These are phyloP conservation scores for Coelastrella sp. DNA, from an alignment of 139 green algal species.

Conservation along the genomic window DNA sequence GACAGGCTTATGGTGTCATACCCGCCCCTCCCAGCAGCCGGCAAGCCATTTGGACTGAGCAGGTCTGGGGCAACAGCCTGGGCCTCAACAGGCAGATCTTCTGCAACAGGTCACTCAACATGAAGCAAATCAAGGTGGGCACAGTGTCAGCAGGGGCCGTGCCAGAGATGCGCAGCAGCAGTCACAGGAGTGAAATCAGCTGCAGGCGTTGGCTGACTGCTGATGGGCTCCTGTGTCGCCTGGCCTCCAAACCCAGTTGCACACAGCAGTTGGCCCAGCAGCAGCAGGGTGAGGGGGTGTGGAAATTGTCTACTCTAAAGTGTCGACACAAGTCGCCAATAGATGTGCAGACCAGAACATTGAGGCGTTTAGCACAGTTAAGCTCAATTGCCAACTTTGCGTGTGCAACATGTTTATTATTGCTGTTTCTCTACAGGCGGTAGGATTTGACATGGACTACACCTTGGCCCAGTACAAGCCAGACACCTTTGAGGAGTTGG, in stretches of 20 bases:
- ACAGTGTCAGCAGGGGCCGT: not conserved
- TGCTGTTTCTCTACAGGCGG: constrained; percentile 57
- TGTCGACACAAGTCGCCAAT: too few species aligned
- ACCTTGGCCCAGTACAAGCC: constrained; percentile 87
- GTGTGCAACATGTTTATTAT: not conserved
- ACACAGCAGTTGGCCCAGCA: too few species aligned
- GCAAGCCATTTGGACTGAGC: constrained; percentile 32
- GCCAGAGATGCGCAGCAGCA: not conserved
- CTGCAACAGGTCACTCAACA: constrained; percentile 98
- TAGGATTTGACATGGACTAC: constrained; percentile 99
- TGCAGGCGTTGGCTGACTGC: too few species aligned
- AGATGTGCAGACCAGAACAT: too few species aligned
- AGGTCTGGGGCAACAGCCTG: constrained; percentile 55
- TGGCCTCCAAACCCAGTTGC: too few species aligned
- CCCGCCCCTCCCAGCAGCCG: constrained; percentile 24
- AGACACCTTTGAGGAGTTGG: constrained; percentile 95
- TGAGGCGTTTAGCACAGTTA: too few species aligned
- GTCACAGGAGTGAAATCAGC: not conserved
- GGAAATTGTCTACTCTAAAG: too few species aligned
- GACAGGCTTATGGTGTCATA: constrained; percentile 27
- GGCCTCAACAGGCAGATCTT: constrained; percentile 79
- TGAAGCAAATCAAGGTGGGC: constrained; percentile 81
- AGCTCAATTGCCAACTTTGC: too few species aligned
- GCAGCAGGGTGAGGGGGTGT: too few species aligned
- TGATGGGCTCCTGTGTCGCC: too few species aligned